Base-by-base conservation (phyloP, 2,329 filamentous ascomycete genomes). In the Sarocladium oryzae region DNA sequence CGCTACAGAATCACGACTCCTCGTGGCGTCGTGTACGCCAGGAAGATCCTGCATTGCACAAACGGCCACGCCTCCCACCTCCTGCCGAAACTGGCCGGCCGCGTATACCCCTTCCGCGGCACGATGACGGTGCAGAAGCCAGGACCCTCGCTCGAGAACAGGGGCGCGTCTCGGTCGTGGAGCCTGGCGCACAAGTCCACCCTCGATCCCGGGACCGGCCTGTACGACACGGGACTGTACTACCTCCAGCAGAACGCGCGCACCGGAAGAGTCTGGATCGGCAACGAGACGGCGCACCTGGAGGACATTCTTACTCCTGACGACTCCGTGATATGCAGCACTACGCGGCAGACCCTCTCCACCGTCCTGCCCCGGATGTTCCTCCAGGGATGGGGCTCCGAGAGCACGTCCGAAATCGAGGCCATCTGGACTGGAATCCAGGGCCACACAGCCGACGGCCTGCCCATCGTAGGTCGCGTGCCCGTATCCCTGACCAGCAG, bases 21-120 rank as follows among this genome's bases (percentile, higher is more conserved):
- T 0, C 64, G 75, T 3, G 78, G 77, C 0, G 55, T 37, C 0
- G 68, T 81, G 11, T 59, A 57, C 1, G 69, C 76, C 13, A 65
- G 64, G 2, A 70, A 78, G 48, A 63, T 84, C 5, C 67, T 83
- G 2, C 77, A 83, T 54, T 76, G 76, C 32, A 82, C 77, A 0
- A 82, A 84, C 54, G 76, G 66, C 2, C 74, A 75, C 56, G 67
- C 74, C 0, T 62, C 71, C 0, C 72, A 79, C 48, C 67, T 82
- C 2, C 60, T 82, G 2, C 76, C 77, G 0, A 67, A 64, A 0
- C 61, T 81, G 2, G 61, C 66, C 1, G 69, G 69, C 2, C 68
- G 69, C 15, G 59, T 77, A 9, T 70, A 71, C 7, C 68, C 73
- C 0, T 53, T 71, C 1, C 66, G 72, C 0, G 72, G 64, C 1